Evolutionary conservation across 2,329 filamentous ascomycete genomes (phyloP), one percentile per base, ranked within the genome.

Genomic region (Hymenoscyphus fraxineus): DNA sequence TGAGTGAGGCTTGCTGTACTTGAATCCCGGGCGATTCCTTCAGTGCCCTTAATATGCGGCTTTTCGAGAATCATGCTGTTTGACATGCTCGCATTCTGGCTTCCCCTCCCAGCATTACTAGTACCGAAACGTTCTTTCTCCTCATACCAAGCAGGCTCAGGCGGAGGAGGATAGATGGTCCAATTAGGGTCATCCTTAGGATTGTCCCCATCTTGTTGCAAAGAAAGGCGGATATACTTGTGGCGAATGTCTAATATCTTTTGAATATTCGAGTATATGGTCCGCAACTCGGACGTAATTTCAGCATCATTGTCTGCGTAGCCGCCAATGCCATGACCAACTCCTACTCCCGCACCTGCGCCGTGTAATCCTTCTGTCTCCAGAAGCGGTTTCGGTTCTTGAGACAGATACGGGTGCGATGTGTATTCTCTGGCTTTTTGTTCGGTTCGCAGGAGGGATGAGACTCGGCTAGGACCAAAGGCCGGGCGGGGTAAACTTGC

Each of bases 211-310:
- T 88, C 84, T 10, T 90, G 85, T 74, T 99, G 95, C 22, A 93
- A 80, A 0, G 95, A 98, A 16, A 97, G 78, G 1, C 86, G 81
- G 61, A 98, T 91, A 77, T 98, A 99, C 73, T 92, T 96, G 76
- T 93, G 88, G 66, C 95, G 87, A 51, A 93, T 82, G 71, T 97
- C 92, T 57, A 97, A 78, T n/a, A 98, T 86, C 70, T 90, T 89
- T 75, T 96, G 91, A 63, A 99, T 92, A 70, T 95, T 96, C 69
- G 88, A 88, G 72, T 96, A 97, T 69, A 99, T 97, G 22, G 87
- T 84, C 71, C 86, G 87, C 68, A 99, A 80, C 78, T 99, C 95
- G 2, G 90, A 83, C 1, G 92, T 92, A 70, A 98, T 89, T 61
- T 90, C 88, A 47, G 90, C 86, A 71, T 96, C 92, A 57, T 85